These are phyloP conservation scores for Cladosporium colombiae DNA, from an alignment of 2,329 filamentous ascomycete genomes.

Conservation along the genomic window DNA sequence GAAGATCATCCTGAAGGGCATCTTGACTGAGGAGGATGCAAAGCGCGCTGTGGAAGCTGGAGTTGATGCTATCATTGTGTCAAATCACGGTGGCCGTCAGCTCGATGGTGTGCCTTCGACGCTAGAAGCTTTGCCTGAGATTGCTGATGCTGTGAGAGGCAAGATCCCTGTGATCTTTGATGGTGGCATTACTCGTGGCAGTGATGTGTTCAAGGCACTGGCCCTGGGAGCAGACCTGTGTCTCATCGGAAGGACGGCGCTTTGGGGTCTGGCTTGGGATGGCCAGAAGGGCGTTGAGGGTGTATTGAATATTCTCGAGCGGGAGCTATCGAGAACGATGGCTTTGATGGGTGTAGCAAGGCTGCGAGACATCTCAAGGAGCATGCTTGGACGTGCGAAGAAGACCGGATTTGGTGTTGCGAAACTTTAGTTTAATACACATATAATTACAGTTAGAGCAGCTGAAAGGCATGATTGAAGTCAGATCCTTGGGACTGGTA, in stretches of 20 bases:
- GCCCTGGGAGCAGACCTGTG: constrained; percentile 47
- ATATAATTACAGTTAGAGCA: neutral
- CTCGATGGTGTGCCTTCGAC: constrained; percentile 20
- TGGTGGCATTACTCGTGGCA: constrained; percentile 55
- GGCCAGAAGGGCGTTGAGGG: constrained; percentile 24
- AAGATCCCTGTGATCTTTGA: constrained; percentile 61
- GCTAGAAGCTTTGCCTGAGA: constrained; percentile 37
- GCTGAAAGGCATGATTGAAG: neutral
- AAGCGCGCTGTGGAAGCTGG: constrained; percentile 47
- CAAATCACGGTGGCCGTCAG: constrained; percentile 39
- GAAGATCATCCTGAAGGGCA: constrained; percentile 51
- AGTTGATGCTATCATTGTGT: constrained; percentile 51
- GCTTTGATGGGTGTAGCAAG: constrained; percentile 27
- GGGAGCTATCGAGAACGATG: constrained; percentile 28
- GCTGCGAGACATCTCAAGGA: constrained; percentile 25
- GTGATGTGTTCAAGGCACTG: constrained; percentile 59
- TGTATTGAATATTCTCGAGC: constrained; percentile 22
- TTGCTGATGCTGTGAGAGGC: constrained; percentile 52
- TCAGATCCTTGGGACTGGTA: neutral
- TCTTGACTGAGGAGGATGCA: constrained; percentile 45
- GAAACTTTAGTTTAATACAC: constrained; percentile 8
- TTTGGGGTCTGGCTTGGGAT: constrained; percentile 24
- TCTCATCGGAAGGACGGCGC: constrained; percentile 35
- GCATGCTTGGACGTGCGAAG: constrained; percentile 16
- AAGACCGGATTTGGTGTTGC: constrained; percentile 15